These are phyloP conservation scores for Scheffersomyces parashehatae DNA, from an alignment of 1,139 yeast species.

Conservation along the genomic window DNA sequence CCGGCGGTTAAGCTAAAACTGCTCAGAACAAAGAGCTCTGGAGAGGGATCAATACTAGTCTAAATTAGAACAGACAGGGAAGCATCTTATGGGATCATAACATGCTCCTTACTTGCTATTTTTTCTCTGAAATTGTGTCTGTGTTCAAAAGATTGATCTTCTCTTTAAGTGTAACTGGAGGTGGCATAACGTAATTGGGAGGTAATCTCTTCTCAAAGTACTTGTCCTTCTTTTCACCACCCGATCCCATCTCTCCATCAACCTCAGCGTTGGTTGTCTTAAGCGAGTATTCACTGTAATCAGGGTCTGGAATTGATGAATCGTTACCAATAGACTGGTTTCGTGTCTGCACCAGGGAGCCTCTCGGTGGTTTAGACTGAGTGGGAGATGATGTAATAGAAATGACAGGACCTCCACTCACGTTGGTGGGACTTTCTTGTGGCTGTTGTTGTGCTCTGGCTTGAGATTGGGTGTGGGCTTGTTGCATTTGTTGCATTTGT, in stretches of 20 bases:
- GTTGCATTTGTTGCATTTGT: conserved; percentile 2
- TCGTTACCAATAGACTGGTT: not conserved
- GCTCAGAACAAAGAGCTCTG: too few species aligned
- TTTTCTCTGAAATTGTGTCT: conserved; percentile 7
- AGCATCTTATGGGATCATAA: too few species aligned
- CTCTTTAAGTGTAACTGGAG: conserved; percentile 31
- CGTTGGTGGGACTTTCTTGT: too few species aligned
- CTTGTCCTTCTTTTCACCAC: conserved; percentile 4
- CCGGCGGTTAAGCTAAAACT: too few species aligned
- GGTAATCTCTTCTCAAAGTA: conserved; percentile 11
- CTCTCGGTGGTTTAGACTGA: too few species aligned
- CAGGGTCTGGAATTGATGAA: conserved; percentile 4
- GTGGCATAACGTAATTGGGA: conserved; percentile 10
- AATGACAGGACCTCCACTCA: too few species aligned
- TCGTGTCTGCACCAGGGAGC: not conserved
- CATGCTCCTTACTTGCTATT: not conserved
- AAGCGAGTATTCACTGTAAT: conserved; percentile 23
- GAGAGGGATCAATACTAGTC: too few species aligned
- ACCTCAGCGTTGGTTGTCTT: conserved; percentile 33
- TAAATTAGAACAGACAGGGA: too few species aligned
- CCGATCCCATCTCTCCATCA: conserved; percentile 26
- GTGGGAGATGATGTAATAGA: too few species aligned
- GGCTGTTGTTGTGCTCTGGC: not conserved
- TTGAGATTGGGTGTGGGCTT: conserved; percentile 1
- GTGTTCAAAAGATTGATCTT: conserved; percentile 29